These are phyloP conservation scores for Dictyostelium intermedium DNA, from an alignment of 78 protist genomes.

Conservation along the genomic window DNA sequence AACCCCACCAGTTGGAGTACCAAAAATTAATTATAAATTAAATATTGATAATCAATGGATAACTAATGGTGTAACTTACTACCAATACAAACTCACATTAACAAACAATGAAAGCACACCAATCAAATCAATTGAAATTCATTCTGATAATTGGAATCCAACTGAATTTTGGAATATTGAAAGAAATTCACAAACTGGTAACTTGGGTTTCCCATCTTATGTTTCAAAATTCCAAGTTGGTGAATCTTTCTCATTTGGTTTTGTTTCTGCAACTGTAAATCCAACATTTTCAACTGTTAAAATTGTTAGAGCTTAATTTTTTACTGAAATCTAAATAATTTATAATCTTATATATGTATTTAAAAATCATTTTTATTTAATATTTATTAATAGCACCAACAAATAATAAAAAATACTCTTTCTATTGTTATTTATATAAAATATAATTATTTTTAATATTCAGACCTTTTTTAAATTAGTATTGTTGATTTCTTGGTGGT, in stretches of 20 bases:
- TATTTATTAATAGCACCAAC: no score
- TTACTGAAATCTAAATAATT: no score
- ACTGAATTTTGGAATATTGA: conserved; percentile 8
- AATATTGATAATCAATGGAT: not conserved
- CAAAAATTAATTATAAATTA: not conserved
- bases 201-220: not conserved
- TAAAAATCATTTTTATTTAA: no score
- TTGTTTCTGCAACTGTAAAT: not conserved
- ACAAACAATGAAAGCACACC: not conserved
- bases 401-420: no score
- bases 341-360: no score
- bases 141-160: not conserved
- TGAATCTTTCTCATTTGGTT: not conserved
- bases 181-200: not conserved
- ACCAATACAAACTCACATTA: not conserved
- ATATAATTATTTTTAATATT: no score
- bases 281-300: not conserved
- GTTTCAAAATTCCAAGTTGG: not conserved
- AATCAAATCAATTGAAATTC: not conserved
- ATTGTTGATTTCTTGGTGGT: no score
- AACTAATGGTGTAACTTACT: not conserved
- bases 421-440: no score
- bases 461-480: no score
- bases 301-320: not conserved
- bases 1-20: not conserved